Conservation (phyloP, 306 rosid species). For the cucumber (Cucumis sativus) region Cucumber_9930_V3 NC_026656.2:13461001-13461500, state of each 20-base stretch:
- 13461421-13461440: not conserved
- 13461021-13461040: not conserved
- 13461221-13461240: too few species aligned
- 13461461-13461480: not conserved
- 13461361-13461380: too few species aligned
- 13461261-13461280: too few species aligned
- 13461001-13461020: not conserved
- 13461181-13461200: not conserved
- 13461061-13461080: not conserved
- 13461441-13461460: not conserved
- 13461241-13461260: too few species aligned
- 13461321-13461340: too few species aligned
- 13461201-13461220: too few species aligned
- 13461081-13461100: not conserved
- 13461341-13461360: too few species aligned
- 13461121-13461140: not conserved
- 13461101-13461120: not conserved
- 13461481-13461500: not conserved
- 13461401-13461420: not conserved
- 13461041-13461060: not conserved
- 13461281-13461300: too few species aligned
- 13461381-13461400: not conserved
- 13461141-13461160: not conserved
- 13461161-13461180: not conserved
- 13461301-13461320: too few species aligned